These are phyloP conservation scores for Zymoseptoria passerinii DNA, from an alignment of 2,329 filamentous ascomycete genomes.

Conservation along the genomic window DNA sequence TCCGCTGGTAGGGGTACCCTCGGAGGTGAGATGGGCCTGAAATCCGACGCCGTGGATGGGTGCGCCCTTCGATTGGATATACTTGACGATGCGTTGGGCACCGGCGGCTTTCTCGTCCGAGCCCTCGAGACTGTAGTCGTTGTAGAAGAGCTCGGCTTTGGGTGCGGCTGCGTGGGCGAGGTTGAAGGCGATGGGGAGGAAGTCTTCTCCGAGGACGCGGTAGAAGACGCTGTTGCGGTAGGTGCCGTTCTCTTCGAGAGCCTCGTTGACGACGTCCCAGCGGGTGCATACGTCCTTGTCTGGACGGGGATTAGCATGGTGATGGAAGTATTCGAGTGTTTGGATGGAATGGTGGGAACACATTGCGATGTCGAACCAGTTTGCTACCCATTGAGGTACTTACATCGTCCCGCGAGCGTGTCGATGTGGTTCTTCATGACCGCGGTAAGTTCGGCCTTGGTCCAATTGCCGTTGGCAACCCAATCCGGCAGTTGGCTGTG, in stretches of 20 bases:
- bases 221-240: slow-evolving; percentile 22
- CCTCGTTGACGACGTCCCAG: slow-evolving; percentile 14
- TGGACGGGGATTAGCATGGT: too few relatives aligned
- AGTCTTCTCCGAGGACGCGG: slow-evolving; percentile 24
- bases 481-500: slow-evolving; percentile 34
- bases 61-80: slow-evolving; percentile 20
- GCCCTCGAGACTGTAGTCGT: slow-evolving; percentile 27
- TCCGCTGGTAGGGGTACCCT: slow-evolving; percentile 22
- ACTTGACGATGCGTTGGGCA: slow-evolving; percentile 19
- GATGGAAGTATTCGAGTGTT: too few relatives aligned
- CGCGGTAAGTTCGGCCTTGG: slow-evolving; percentile 34
- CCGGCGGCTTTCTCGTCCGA: slow-evolving; percentile 18
- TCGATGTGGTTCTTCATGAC: slow-evolving; percentile 38
- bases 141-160: slow-evolving; percentile 24
- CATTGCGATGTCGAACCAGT: too few relatives aligned
- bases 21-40: slow-evolving; percentile 46
- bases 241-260: slow-evolving; percentile 19
- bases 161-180: slow-evolving; percentile 17
- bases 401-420: slow-evolving; percentile 32
- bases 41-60: slow-evolving; percentile 38
- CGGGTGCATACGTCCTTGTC: background rate
- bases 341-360: slow-evolving; percentile 9
- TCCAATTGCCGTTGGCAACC: slow-evolving; percentile 29
- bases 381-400: too few relatives aligned
- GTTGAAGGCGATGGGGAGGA: slow-evolving; percentile 22